Base-by-base conservation (phyloP, 768 basidiomycete genomes). In the Agaricus subrufescens region DNA sequence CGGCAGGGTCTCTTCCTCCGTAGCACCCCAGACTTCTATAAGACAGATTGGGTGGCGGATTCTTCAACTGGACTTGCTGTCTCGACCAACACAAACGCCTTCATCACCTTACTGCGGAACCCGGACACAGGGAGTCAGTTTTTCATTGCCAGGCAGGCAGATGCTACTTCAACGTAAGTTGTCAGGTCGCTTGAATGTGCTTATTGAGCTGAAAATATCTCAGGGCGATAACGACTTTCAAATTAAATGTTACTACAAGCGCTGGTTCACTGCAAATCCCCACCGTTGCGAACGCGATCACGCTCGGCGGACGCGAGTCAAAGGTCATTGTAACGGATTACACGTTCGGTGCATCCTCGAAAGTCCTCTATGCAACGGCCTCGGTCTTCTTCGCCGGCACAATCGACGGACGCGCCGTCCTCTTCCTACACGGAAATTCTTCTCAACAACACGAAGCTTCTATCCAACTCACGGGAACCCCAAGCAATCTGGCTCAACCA, bases 1-100 rank as follows among this genome's bases (percentile, higher is more conserved):
- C 78, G 84, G 19, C 83, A 93, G 64, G 85, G 81, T 15, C 66
- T 91, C 15, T 94, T 94, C 76, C 69, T 93, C 19, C 84, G 91
- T 27, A 88, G 86, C 60, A 86, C 88, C 0, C 85, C 82, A 0
- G 86, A 87, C 46, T 89, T 93, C 65, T 82, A 84, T 69, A 88
- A 91, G 71, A 94, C 91, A 0, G 79, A 90, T 59, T 81, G 84
- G 77, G 72, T 91, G 23, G 85, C 83, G 3, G 80, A 89, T 61
- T 76, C 82, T 25, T 79, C 75, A 25, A 79, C 73, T 11, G 83
- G 82, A 2, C 66, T 78, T 5, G 50, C 63, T 1, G 67, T 69
- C 10, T 73, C 73, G 1, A 70, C 69, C 2, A 79, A 79, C 56
- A 56, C 77, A 0, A 74, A 72, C 2, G 80, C 77, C 3, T 87